Percentiles rank a stretch among this genome's conserved stretches.
Conservation (phyloP, 306 rosid species). For the Begonia masoniana region DNA sequence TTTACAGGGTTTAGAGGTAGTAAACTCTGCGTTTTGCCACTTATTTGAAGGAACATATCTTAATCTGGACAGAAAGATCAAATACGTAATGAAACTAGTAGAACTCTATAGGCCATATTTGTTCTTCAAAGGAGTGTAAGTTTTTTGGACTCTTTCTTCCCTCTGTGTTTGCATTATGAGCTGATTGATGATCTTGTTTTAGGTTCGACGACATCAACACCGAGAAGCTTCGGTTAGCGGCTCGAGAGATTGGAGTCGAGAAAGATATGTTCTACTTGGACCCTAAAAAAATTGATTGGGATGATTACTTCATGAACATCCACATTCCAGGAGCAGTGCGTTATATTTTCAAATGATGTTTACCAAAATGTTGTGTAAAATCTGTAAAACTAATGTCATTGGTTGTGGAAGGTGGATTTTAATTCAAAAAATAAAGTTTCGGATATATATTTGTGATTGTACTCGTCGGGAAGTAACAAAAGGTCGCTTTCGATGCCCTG, state of each 20-base stretch:
- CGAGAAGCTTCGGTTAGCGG: conserved; percentile 34
- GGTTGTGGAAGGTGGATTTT: too few species aligned
- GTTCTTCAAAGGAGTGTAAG: conserved; percentile 75
- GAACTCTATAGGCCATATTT: conserved; percentile 70
- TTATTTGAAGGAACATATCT: conserved; percentile 34
- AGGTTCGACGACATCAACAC: conserved; percentile 63
- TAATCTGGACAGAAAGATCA: conserved; percentile 39
- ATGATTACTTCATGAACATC: conserved; percentile 42
- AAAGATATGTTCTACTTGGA: conserved; percentile 50
- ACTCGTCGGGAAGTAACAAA: too few species aligned
- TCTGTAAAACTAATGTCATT: too few species aligned
- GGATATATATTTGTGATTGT: too few species aligned
- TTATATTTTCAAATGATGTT: conserved; percentile 42
- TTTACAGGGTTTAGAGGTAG: conserved; percentile 50
- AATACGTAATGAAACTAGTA: conserved; percentile 48
- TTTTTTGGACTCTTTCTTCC: not conserved
- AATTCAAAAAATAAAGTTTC: too few species aligned
- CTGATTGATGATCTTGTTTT: not conserved
- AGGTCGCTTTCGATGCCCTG: too few species aligned
- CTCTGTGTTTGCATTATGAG: too few species aligned
- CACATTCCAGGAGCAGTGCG: conserved; percentile 51
- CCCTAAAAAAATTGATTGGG: conserved; percentile 53
- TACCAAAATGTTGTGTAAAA: not conserved
- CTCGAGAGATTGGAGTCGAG: conserved; percentile 27
- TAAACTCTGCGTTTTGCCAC: conserved; percentile 48